These are phyloP conservation scores for Rhododendron ovatum DNA, from an alignment of 148 eudicot species.

Conservation along the genomic window DNA sequence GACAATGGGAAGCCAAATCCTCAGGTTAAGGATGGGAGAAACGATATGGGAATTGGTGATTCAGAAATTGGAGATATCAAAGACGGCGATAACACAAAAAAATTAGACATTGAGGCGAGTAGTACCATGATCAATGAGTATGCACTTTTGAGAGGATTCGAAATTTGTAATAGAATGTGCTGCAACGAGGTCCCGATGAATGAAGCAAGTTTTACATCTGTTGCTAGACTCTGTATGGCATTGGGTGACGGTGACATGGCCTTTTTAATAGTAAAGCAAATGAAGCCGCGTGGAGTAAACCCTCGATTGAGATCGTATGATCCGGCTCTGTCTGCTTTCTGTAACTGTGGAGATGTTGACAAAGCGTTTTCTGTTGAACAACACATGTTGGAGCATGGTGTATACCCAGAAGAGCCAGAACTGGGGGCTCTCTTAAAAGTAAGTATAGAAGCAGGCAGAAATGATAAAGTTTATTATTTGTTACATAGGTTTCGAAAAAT, in stretches of 20 bases:
- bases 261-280: slow-evolving; percentile 70
- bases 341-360: slow-evolving; percentile 53
- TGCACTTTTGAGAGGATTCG: slow-evolving; percentile 68
- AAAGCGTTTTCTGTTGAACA: slow-evolving; percentile 73
- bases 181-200: slow-evolving; percentile 60
- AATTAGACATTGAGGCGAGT: slow-evolving; percentile 38
- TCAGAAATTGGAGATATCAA: slow-evolving; percentile 10
- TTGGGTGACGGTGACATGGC: slow-evolving; percentile 86
- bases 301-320: slow-evolving; percentile 80
- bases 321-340: slow-evolving; percentile 70
- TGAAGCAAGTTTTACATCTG: slow-evolving; percentile 81
- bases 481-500: slow-evolving; percentile 69
- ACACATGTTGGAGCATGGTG: slow-evolving; percentile 78
- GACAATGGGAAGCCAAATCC: slow-evolving; percentile 4
- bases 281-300: slow-evolving; percentile 62
- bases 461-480: slow-evolving; percentile 74
- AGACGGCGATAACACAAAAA: slow-evolving; percentile 22
- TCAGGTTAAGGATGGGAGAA: slow-evolving; percentile 24
- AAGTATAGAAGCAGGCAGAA: slow-evolving; percentile 52
- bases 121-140: slow-evolving; percentile 54
- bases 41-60: slow-evolving; percentile 7
- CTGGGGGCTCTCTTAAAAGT: slow-evolving; percentile 66
- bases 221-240: slow-evolving; percentile 85
- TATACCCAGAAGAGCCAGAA: slow-evolving; percentile 84
- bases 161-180: slow-evolving; percentile 64